Evolutionary conservation across 441 rosid species (phyloP).

Genomic region (Populus trichocarpa): DNA sequence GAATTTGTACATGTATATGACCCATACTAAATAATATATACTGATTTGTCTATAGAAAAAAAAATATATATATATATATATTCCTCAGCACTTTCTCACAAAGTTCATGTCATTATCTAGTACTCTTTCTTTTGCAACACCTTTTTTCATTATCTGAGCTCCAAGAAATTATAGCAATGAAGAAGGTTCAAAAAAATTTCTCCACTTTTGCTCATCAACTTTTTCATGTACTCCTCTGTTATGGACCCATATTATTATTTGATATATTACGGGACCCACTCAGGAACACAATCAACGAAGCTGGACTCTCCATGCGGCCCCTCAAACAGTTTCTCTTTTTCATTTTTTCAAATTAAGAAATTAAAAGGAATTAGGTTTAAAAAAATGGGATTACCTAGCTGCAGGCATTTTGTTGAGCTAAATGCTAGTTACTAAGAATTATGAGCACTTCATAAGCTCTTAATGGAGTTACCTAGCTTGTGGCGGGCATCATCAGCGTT

Average conservation of each 20-base stretch:
- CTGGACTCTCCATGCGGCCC: slow-evolving; percentile 35
- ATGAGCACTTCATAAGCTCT: too few relatives aligned
- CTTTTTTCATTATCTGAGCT: neutral
- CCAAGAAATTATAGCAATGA: neutral
- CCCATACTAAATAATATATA: slow-evolving; percentile 10
- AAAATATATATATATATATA: neutral
- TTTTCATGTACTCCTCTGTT: slow-evolving; percentile 5
- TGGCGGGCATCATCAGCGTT: too few relatives aligned
- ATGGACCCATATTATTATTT: slow-evolving; percentile 24
- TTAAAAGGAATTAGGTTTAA: too few relatives aligned
- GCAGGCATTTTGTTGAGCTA: too few relatives aligned
- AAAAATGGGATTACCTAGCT: neutral
- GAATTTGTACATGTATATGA: slow-evolving; percentile 7
- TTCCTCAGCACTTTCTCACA: neutral
- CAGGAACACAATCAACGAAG: slow-evolving; percentile 25
- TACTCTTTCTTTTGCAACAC: neutral
- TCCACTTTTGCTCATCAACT: neutral
- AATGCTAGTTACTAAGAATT: too few relatives aligned
- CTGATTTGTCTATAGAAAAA: neutral
- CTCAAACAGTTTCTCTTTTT: neutral
- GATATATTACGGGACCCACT: slow-evolving; percentile 27
- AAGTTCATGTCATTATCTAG: neutral
- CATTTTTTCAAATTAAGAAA: neutral
- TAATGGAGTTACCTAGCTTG: too few relatives aligned
- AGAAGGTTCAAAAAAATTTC: neutral